These are phyloP conservation scores for Pleurotus salmoneostramineus DNA, from an alignment of 768 basidiomycete genomes.

Conservation along the genomic window DNA sequence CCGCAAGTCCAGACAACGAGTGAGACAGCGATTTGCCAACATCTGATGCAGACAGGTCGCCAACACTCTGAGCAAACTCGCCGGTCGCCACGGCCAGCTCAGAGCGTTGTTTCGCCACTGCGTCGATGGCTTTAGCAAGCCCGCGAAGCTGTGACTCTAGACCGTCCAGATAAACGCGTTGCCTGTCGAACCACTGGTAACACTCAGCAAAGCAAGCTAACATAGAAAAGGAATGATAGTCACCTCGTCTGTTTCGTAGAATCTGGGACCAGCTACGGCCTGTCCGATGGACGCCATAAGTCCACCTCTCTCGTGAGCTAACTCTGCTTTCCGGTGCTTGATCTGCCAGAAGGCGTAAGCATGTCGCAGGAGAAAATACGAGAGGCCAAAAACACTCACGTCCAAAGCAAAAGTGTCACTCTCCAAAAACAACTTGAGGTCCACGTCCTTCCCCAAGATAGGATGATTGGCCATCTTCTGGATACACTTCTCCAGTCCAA, in stretches of 20 bases:
- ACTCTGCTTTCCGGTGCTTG: slow-evolving; percentile 80
- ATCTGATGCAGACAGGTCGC: slow-evolving; percentile 72
- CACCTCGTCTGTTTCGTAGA: slow-evolving; percentile 87
- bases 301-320: slow-evolving; percentile 75
- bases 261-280: slow-evolving; percentile 72
- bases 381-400: slow-evolving; percentile 40
- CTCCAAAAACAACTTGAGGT: slow-evolving; percentile 88
- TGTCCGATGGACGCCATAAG: slow-evolving; percentile 83
- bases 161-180: slow-evolving; percentile 81
- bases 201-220: slow-evolving; percentile 5
- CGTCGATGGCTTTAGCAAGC: slow-evolving; percentile 82
- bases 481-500: slow-evolving; percentile 85
- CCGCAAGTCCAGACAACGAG: slow-evolving; percentile 65
- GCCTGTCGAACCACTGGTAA: slow-evolving; percentile 87
- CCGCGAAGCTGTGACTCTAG: slow-evolving; percentile 87
- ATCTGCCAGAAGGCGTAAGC: slow-evolving; percentile 46
- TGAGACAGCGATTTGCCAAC: slow-evolving; percentile 69
- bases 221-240: neutral
- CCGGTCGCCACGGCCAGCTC: slow-evolving; percentile 67
- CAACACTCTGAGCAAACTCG: slow-evolving; percentile 77
- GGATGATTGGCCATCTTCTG: slow-evolving; percentile 94
- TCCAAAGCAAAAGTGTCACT: slow-evolving; percentile 90
- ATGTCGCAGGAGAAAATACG: neutral
- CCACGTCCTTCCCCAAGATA: slow-evolving; percentile 81
- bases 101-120: slow-evolving; percentile 77